phyloP scores from a whole-genome alignment of 768 basidiomycete species.

The Harrya chromipes region DNA sequence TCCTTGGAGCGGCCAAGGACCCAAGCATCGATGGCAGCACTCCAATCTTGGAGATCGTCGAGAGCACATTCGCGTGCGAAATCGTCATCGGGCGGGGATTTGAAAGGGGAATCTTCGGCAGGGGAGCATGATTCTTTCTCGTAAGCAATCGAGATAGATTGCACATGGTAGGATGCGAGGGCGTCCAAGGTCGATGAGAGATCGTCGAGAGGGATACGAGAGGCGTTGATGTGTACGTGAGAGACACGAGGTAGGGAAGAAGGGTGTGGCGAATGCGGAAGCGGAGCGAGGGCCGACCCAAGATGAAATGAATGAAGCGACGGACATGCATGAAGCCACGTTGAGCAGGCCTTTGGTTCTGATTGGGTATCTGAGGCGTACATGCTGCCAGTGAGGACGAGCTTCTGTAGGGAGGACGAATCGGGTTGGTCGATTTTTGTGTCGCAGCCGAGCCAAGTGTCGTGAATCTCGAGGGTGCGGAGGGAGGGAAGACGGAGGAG shows the following conservation, averaged over 20 bases:
- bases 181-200: constrained; percentile 21
- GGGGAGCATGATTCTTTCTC: constrained; percentile 7
- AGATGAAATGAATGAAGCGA: constrained; percentile 18
- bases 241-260: constrained; percentile 11
- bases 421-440: constrained; percentile 14
- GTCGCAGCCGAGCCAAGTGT: constrained; percentile 62
- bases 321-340: constrained; percentile 28
- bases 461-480: constrained; percentile 58
- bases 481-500: constrained; percentile 64
- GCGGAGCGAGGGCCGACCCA: constrained; percentile 22
- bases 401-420: constrained; percentile 11
- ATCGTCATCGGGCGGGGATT: constrained; percentile 15
- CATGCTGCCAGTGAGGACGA: constrained; percentile 33
- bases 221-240: constrained; percentile 26
- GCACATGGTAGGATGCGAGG: constrained; percentile 14
- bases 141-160: constrained; percentile 23
- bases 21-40: constrained; percentile 18
- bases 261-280: neutral
- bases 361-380: constrained; percentile 13
- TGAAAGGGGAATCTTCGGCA: neutral
- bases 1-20: constrained; percentile 11
- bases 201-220: constrained; percentile 22
- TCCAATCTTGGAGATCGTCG: constrained; percentile 32
- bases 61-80: constrained; percentile 30
- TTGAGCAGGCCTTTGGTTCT: constrained; percentile 22